Conservation (phyloP, 148 eudicot genomes). For the Dysphania ambrosioides region DNA sequence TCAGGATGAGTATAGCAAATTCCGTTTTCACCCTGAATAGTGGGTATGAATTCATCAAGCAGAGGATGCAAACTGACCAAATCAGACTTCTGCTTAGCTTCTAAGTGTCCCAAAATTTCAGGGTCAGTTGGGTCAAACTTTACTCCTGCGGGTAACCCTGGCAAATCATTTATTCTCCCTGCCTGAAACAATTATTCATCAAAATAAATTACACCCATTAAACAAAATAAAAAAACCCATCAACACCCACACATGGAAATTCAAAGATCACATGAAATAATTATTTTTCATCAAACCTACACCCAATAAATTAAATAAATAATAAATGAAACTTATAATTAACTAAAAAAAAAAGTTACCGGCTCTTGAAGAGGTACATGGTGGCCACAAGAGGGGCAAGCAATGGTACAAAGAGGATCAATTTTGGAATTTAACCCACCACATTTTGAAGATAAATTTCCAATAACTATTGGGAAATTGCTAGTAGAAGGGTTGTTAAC, state of each 20-base stretch:
- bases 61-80: conserved; percentile 59
- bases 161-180: conserved; percentile 57
- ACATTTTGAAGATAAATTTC: conserved; percentile 11
- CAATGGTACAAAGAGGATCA: conserved; percentile 25
- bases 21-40: conserved; percentile 84
- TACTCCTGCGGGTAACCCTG: conserved; percentile 95
- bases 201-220: background rate
- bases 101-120: conserved; percentile 77
- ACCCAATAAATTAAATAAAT: background rate
- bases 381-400: conserved; percentile 83
- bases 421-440: conserved; percentile 4
- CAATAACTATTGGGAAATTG: conserved; percentile 16
- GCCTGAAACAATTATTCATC: too few species aligned
- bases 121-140: conserved; percentile 88
- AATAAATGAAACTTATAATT: background rate
- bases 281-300: too few species aligned
- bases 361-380: conserved; percentile 45
- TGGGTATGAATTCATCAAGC: conserved; percentile 78
- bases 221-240: background rate
- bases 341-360: background rate
- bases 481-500: conserved; percentile 22
- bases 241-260: too few species aligned
- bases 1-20: conserved; percentile 95
- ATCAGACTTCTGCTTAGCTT: conserved; percentile 63
- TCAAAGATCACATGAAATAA: too few species aligned